Evolutionary conservation across 2,329 filamentous ascomycete species (phyloP).

Genomic region (Talaromyces sp.): DNA sequence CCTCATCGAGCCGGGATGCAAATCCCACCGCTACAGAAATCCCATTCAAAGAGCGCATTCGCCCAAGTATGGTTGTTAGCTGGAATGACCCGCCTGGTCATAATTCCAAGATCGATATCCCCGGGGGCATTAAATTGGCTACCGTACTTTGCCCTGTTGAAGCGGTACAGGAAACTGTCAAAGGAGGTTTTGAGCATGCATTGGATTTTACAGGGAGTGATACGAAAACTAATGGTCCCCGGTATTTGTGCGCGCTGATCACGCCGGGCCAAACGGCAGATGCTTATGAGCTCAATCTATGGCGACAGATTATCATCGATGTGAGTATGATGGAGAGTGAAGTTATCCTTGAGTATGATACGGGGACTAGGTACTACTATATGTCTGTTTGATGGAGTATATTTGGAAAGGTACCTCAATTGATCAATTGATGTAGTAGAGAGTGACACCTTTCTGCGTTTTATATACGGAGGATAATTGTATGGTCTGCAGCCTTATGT

Average conservation of each 20-base stretch:
- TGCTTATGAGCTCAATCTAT: slow-evolving; percentile 38
- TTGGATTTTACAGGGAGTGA: neutral
- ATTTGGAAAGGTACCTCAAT: neutral
- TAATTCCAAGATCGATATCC: neutral
- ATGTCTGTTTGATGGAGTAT: neutral
- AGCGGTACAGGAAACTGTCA: neutral
- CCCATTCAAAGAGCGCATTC: slow-evolving; percentile 2
- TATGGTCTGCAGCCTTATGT: neutral
- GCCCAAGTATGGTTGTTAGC: neutral
- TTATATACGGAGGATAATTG: neutral
- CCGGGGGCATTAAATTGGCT: neutral
- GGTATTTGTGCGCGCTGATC: slow-evolving; percentile 37
- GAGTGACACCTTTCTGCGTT: neutral
- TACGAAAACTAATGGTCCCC: neutral
- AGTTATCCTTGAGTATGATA: slow-evolving; percentile 42
- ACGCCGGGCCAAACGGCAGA: slow-evolving; percentile 29
- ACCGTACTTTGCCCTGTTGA: neutral
- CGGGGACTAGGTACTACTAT: slow-evolving; percentile 41
- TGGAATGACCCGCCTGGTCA: neutral
- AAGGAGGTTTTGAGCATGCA: neutral
- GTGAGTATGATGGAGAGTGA: slow-evolving; percentile 36
- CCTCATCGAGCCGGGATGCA: neutral
- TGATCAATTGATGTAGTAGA: neutral
- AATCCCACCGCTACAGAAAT: neutral
- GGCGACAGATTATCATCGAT: slow-evolving; percentile 33